A percentile compares a stretch with the other conserved stretches of the same genome.
Conservation (phyloP, 2,329 filamentous ascomycete genomes). For the Cordyceps javanica region DNA sequence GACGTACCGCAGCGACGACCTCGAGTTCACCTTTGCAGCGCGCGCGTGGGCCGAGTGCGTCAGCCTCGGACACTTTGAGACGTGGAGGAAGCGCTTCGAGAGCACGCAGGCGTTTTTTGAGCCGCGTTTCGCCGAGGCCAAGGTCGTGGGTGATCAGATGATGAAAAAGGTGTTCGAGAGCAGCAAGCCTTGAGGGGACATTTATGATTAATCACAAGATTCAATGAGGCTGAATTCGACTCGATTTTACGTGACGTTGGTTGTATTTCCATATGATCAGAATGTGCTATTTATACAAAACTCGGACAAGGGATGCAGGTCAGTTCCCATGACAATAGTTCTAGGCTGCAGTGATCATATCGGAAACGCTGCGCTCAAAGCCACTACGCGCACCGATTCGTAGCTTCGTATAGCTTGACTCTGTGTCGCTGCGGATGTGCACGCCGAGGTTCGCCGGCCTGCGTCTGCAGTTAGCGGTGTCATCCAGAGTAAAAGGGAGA, state of each 20-base stretch:
- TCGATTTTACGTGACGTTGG: background rate
- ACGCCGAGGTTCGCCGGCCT: background rate
- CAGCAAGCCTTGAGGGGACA: constrained; percentile 31
- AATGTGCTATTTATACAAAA: constrained; percentile 11
- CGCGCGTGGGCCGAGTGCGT: constrained; percentile 95
- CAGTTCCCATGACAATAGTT: background rate
- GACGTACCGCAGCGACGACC: constrained; percentile 87
- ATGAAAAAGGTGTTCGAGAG: constrained; percentile 91
- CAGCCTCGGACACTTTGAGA: constrained; percentile 83
- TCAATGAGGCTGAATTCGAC: background rate
- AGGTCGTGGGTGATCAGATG: constrained; percentile 89
- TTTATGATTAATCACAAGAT: background rate
- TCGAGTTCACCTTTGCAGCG: constrained; percentile 97
- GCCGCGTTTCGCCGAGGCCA: constrained; percentile 81
- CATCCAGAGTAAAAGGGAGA: background rate
- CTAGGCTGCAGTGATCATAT: constrained; percentile 3
- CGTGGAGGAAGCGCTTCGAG: constrained; percentile 86
- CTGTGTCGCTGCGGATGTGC: background rate
- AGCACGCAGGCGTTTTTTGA: constrained; percentile 88
- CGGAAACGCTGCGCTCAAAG: constrained; percentile 8
- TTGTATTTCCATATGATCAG: background rate
- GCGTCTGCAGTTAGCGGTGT: background rate
- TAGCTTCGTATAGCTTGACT: constrained; percentile 2
- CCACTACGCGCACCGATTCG: background rate
- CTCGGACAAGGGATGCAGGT: background rate